Conservation (phyloP, 495 filamentous ascomycete species). For the Penicillium maclennaniae region DNA sequence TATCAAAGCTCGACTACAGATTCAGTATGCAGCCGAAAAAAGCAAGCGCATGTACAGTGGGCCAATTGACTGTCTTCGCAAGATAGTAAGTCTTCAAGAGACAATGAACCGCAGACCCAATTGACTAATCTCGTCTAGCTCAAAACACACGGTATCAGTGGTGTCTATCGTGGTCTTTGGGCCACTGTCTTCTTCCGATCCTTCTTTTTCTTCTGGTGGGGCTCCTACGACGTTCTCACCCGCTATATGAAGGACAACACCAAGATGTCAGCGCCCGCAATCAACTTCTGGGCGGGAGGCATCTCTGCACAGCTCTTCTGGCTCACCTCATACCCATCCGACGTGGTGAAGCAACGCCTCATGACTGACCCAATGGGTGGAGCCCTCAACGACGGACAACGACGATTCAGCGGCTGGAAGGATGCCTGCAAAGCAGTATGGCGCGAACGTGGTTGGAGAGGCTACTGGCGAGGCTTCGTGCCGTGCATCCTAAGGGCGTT, state of each 20-base stretch:
- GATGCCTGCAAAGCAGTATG: slow-evolving; percentile 77
- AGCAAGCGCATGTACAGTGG: slow-evolving; percentile 73
- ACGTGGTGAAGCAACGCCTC: slow-evolving; percentile 96
- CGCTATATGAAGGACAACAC: slow-evolving; percentile 62
- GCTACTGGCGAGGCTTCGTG: slow-evolving; percentile 91
- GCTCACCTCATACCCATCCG: slow-evolving; percentile 84
- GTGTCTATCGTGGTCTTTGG: slow-evolving; percentile 77
- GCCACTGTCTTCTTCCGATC: slow-evolving; percentile 85
- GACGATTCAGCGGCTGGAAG: slow-evolving; percentile 70
- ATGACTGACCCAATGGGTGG: slow-evolving; percentile 90
- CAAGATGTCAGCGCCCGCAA: slow-evolving; percentile 65
- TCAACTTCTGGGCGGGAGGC: slow-evolving; percentile 98
- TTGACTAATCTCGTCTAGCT: slow-evolving; percentile 25
- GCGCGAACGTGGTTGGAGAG: slow-evolving; percentile 65
- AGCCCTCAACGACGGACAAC: slow-evolving; percentile 60
- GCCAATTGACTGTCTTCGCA: slow-evolving; percentile 74
- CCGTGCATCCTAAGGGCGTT: slow-evolving; percentile 94
- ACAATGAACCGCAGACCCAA: neutral
- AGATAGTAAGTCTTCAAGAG: slow-evolving; percentile 51
- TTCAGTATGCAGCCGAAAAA: slow-evolving; percentile 81
- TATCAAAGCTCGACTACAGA: slow-evolving; percentile 88
- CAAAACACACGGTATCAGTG: slow-evolving; percentile 63
- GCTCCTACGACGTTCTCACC: slow-evolving; percentile 80
- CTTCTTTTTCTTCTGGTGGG: slow-evolving; percentile 99
- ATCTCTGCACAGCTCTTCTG: slow-evolving; percentile 91